Evolutionary conservation across 768 basidiomycete species (phyloP).

Genomic region (Guyanaporus albipodus): DNA sequence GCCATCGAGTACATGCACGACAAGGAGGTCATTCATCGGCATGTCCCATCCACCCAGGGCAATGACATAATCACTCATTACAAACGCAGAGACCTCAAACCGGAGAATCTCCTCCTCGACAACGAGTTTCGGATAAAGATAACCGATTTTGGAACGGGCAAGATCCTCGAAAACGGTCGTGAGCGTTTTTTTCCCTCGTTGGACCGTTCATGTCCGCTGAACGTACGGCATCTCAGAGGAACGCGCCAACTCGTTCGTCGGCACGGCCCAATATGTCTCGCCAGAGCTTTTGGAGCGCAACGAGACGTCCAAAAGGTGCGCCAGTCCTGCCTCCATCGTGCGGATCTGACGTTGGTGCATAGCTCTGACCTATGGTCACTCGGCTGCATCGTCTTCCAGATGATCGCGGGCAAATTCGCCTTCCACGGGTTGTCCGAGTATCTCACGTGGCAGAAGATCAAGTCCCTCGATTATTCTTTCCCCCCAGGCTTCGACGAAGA

Average conservation of each 20-base stretch:
- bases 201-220: neutral
- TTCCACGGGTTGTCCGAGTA: conserved; percentile 92
- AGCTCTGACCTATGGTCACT: conserved; percentile 96
- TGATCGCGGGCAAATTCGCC: conserved; percentile 87
- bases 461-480: conserved; percentile 80
- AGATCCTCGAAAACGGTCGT: conserved; percentile 60
- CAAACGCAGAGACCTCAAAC: conserved; percentile 62
- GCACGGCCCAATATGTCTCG: conserved; percentile 86
- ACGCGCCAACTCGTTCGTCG: conserved; percentile 74
- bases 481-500: conserved; percentile 81
- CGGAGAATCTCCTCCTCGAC: conserved; percentile 90
- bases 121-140: conserved; percentile 83
- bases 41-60: conserved; percentile 7
- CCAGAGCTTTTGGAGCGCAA: conserved; percentile 77
- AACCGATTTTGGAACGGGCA: conserved; percentile 96
- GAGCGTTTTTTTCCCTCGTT: conserved; percentile 20
- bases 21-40: conserved; percentile 87
- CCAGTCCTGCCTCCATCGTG: neutral
- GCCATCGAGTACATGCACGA: conserved; percentile 89
- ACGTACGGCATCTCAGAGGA: conserved; percentile 36
- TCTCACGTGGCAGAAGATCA: conserved; percentile 93
- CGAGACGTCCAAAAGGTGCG: conserved; percentile 75
- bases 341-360: neutral
- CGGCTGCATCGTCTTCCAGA: conserved; percentile 91
- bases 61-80: conserved; percentile 12